A percentile compares a stretch with the other conserved stretches of the same genome.
phyloP scores from a whole-genome alignment of 1,284 basidiomycete species.

The Malassezia obtusa region DNA sequence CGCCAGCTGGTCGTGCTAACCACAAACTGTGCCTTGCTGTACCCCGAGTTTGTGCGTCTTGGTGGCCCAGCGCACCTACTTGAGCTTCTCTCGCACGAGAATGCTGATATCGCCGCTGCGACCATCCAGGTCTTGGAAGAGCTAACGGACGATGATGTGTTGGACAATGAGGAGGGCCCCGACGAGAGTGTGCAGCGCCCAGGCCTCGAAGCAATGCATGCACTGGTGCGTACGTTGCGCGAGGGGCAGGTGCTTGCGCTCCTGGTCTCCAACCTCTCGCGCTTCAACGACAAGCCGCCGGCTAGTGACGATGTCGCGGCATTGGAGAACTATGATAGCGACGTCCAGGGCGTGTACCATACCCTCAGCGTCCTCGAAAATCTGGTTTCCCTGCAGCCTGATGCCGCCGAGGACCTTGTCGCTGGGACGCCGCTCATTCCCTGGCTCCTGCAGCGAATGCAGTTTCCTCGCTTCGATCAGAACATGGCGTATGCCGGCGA shows the following conservation, averaged over 20 bases:
- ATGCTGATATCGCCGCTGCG: constrained; percentile 35
- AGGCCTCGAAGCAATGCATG: constrained; percentile 45
- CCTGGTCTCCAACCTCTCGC: constrained; percentile 69
- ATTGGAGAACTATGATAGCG: constrained; percentile 23
- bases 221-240: constrained; percentile 50
- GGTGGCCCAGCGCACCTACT: constrained; percentile 63
- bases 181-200: constrained; percentile 45
- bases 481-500: constrained; percentile 50
- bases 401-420: constrained; percentile 58
- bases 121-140: constrained; percentile 60
- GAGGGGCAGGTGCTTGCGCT: constrained; percentile 74
- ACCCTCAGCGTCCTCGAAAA: constrained; percentile 75
- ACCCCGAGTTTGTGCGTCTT: constrained; percentile 74
- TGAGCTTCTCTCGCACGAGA: constrained; percentile 59
- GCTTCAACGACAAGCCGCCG: constrained; percentile 29
- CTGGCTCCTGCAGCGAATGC: constrained; percentile 67
- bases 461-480: constrained; percentile 54
- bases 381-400: constrained; percentile 70
- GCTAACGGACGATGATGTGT: constrained; percentile 88
- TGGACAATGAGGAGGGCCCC: constrained; percentile 57
- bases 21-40: constrained; percentile 70
- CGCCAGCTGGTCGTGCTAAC: constrained; percentile 75
- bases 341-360: constrained; percentile 36
- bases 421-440: constrained; percentile 63
- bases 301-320: constrained; percentile 5